Conservation (phyloP, 2,329 filamentous ascomycete species). For the Colletotrichum orchidophilum region DNA sequence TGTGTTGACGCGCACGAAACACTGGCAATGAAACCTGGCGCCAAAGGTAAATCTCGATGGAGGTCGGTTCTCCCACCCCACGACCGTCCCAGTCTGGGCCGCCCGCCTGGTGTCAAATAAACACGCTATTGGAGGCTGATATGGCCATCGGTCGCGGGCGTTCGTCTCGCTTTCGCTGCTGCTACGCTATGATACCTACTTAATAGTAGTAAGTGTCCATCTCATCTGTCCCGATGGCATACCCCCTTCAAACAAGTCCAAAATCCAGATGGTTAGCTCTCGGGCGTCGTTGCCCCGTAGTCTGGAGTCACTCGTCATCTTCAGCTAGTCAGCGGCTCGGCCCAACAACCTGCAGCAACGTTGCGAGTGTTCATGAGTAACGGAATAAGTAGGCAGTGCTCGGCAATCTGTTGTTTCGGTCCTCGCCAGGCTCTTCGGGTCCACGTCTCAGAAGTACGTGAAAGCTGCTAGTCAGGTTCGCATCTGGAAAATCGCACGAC, state of each 20-base stretch:
- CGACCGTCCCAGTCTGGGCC: not conserved
- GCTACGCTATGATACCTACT: not conserved
- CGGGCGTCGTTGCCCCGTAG: not conserved
- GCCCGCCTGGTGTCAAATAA: not conserved
- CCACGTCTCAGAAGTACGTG: not conserved
- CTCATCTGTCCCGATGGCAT: not conserved
- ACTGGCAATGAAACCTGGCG: conserved; percentile 13
- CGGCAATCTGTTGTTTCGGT: not conserved
- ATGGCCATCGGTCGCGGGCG: not conserved
- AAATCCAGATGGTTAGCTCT: not conserved
- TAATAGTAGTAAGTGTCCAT: not conserved
- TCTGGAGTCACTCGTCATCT: not conserved
- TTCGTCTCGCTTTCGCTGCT: not conserved
- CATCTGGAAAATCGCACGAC: conserved; percentile 1
- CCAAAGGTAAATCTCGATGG: not conserved
- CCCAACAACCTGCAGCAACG: not conserved
- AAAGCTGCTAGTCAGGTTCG: not conserved
- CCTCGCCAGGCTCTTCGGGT: not conserved
- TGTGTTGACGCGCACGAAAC: conserved; percentile 18
- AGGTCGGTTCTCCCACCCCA: not conserved
- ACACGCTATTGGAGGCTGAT: not conserved
- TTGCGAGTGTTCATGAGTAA: not conserved
- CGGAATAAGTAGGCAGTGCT: not conserved
- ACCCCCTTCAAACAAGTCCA: not conserved
- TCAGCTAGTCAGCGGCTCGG: not conserved